A percentile compares a stretch with the other conserved stretches of the same genome.
Conservation (phyloP, 768 basidiomycete genomes). For the Hortiboletus campestris region DNA sequence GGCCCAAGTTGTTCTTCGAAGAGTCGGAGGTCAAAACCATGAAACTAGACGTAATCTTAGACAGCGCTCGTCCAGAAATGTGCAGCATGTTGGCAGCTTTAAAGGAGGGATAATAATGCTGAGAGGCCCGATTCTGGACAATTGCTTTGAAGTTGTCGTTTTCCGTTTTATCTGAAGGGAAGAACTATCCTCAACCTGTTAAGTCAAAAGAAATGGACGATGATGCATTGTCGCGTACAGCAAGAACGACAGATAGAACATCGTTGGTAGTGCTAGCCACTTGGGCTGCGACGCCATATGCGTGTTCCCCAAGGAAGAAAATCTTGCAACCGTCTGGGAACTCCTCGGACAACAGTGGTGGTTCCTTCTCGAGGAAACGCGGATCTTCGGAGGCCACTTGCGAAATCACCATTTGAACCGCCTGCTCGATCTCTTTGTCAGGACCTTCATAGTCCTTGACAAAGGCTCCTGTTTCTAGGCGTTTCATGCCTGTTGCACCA, state of each 20-base stretch:
- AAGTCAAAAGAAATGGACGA: not conserved
- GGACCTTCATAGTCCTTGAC: constrained; percentile 90
- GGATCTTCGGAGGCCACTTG: constrained; percentile 88
- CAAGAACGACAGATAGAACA: constrained; percentile 77
- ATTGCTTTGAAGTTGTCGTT: constrained; percentile 73
- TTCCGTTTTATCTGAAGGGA: constrained; percentile 79
- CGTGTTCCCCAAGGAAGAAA: constrained; percentile 94
- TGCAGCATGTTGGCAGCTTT: constrained; percentile 70
- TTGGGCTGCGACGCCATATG: constrained; percentile 94
- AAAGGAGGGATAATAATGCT: constrained; percentile 76
- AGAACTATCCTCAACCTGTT: constrained; percentile 55
- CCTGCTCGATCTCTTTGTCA: constrained; percentile 82
- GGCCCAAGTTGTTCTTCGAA: constrained; percentile 84
- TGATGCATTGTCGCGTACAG: constrained; percentile 47
- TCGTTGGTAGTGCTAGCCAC: constrained; percentile 71
- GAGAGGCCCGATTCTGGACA: constrained; percentile 48
- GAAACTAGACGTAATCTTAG: constrained; percentile 91
- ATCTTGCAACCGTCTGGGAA: constrained; percentile 89
- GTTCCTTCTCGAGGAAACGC: constrained; percentile 74
- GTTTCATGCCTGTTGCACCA: constrained; percentile 68
- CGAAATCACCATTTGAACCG: constrained; percentile 81
- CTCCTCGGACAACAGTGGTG: constrained; percentile 82
- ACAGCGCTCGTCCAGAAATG: constrained; percentile 75
- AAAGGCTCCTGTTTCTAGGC: constrained; percentile 84
- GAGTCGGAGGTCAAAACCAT: constrained; percentile 79